Evolutionary conservation across 2,329 filamentous ascomycete genomes (phyloP), one percentile per base, ranked within the genome.

Genomic region (Trichoderma hamatum): DNA sequence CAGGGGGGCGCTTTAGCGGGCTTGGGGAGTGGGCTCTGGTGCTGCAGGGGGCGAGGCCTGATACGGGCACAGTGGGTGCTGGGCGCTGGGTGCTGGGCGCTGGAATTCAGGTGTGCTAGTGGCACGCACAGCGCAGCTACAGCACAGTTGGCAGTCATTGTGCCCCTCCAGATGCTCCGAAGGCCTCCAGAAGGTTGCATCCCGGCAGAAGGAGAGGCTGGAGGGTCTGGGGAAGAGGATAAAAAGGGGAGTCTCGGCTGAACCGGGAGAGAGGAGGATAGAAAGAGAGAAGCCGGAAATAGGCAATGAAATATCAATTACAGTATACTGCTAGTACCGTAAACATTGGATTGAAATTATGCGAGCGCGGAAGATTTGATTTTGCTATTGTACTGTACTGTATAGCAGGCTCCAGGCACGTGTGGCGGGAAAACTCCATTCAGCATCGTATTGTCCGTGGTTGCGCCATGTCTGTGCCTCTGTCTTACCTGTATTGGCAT

Each of bases 1-100:
- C 30, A 36, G 9, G 54, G 63, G 63, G 52, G 63, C 34, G 30
- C 51, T 30, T 52, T 62, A 52, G 60, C 60, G 60, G 62, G 32
- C n/a, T 56, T 39, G 52, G 52, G 30, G 24, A 39, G 36, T 66
- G 63, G 63, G 54, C 52, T 46, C 63, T 58, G 52, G 49, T 59
- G 52, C 54, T 67, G 54, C 63, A 67, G 63, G 63, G 61, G 61
- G 61, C 39, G 30, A 30, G 61, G 21, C 10, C n/a, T 28, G 61
- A 54, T 51, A 16, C 28, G 46, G 5, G 43, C 43, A 46, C 43
- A 46, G 43, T 46, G 43, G 43, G 16, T 19, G 16, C n/a, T 51
- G 60, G 5, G 39, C 51, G 21, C 21, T 52, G 49, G 49, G 21
- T 26, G 24, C 26, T 43, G 62, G 34, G 62, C 62, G 26, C 52